Evolutionary conservation across 352 stramenopile species (phyloP).

Genomic region (Halophytophthora polymorphica): DNA sequence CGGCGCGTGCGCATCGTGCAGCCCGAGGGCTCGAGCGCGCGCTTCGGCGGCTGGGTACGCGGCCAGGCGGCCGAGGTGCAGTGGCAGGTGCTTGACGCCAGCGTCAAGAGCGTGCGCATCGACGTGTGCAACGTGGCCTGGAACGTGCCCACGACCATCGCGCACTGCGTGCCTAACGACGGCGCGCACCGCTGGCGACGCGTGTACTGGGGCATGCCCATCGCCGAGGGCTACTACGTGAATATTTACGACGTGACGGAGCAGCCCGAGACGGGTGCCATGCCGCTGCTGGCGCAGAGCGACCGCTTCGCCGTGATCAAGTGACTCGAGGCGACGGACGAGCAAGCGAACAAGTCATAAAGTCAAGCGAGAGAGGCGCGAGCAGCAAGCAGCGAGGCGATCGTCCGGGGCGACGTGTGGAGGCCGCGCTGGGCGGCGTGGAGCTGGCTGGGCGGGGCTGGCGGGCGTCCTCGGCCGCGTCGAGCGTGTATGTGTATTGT

Average conservation of each 20-base stretch:
- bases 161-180: conserved; percentile 61
- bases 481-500: too few species aligned
- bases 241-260: conserved; percentile 85
- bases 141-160: conserved; percentile 76
- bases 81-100: conserved; percentile 74
- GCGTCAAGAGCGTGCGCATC: conserved; percentile 70
- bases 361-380: too few species aligned
- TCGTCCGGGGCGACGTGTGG: too few species aligned
- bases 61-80: conserved; percentile 74
- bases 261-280: conserved; percentile 33
- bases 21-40: conserved; percentile 41
- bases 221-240: conserved; percentile 82
- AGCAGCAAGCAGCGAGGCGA: too few species aligned
- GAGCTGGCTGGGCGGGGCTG: too few species aligned
- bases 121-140: conserved; percentile 86
- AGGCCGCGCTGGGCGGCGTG: too few species aligned
- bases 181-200: conserved; percentile 70
- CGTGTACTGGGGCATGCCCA: conserved; percentile 86
- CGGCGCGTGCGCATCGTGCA: conserved; percentile 54
- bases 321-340: conserved; percentile 14
- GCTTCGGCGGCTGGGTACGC: conserved; percentile 66
- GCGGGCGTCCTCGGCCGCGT: too few species aligned
- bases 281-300: conserved; percentile 59
- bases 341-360: too few species aligned
- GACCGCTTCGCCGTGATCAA: conserved; percentile 70